These are phyloP conservation scores for Populus deltoides DNA, from an alignment of 345 rosid species.

Conservation along the genomic window DNA sequence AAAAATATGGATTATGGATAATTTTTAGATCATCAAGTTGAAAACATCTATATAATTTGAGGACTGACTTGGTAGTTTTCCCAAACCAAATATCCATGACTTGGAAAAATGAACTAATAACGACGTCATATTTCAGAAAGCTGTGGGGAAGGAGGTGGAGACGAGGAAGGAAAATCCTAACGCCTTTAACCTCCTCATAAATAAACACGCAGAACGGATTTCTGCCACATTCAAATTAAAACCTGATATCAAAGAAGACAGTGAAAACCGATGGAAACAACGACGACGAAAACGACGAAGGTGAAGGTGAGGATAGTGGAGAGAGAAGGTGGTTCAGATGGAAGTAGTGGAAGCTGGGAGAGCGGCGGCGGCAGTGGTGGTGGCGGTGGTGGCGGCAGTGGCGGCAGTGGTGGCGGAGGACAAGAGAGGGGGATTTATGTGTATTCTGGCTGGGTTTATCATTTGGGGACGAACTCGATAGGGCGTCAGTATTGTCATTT, in stretches of 20 bases:
- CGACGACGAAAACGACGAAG: background rate
- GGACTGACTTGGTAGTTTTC: background rate
- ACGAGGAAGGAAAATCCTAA: background rate
- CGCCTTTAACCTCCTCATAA: background rate
- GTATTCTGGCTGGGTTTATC: slow-evolving; percentile 82
- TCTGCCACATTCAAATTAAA: background rate
- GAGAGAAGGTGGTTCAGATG: slow-evolving; percentile 6
- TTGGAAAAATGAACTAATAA: too few species aligned
- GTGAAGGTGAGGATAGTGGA: slow-evolving; percentile 2
- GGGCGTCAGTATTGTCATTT: slow-evolving; percentile 80
- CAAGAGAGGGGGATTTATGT: slow-evolving; percentile 36
- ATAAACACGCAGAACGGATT: background rate
- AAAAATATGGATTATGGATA: too few species aligned
- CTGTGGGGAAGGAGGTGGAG: background rate
- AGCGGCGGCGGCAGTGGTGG: background rate
- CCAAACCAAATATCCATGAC: background rate
- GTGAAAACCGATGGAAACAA: background rate
- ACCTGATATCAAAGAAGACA: background rate
- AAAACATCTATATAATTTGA: background rate
- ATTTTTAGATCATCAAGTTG: too few species aligned
- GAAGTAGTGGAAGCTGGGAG: slow-evolving; percentile 3
- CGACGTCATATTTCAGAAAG: background rate
- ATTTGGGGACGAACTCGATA: slow-evolving; percentile 75
- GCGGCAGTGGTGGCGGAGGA: slow-evolving; percentile 1
- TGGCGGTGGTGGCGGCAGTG: background rate